phyloP scores from a whole-genome alignment of 2,329 filamentous ascomycete species.

The Microcyclospora pomicola region DNA sequence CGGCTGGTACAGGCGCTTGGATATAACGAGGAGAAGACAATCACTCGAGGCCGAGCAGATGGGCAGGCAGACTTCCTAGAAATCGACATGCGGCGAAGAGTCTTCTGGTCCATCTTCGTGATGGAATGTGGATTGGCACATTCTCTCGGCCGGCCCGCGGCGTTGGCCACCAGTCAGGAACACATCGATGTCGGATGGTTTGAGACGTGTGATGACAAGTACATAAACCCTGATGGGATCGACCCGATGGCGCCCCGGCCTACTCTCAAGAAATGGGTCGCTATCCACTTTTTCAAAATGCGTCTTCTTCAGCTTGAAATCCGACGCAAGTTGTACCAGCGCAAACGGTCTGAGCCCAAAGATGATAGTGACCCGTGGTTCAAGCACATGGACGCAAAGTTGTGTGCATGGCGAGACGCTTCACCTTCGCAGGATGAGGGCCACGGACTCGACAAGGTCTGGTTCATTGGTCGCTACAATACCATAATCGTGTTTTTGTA shows the following conservation, averaged over 20 bases:
- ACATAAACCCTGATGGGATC: slow-evolving; percentile 68
- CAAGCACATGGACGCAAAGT: slow-evolving; percentile 58
- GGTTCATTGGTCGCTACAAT: slow-evolving; percentile 58
- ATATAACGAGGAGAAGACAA: slow-evolving; percentile 77
- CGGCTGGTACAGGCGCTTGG: slow-evolving; percentile 82
- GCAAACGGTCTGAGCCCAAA: slow-evolving; percentile 61
- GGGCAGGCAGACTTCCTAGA: slow-evolving; percentile 55
- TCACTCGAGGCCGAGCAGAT: slow-evolving; percentile 48
- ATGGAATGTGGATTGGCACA: slow-evolving; percentile 86
- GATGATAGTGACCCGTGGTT: slow-evolving; percentile 84
- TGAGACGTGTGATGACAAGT: slow-evolving; percentile 64
- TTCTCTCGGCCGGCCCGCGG: slow-evolving; percentile 73
- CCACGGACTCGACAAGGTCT: slow-evolving; percentile 54
- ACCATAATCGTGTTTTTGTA: slow-evolving; percentile 81
- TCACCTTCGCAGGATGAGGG: slow-evolving; percentile 59
- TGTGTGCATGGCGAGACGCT: slow-evolving; percentile 65
- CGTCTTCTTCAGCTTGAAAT: slow-evolving; percentile 78
- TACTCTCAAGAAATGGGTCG: slow-evolving; percentile 72
- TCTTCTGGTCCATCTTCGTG: slow-evolving; percentile 76
- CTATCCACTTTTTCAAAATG: slow-evolving; percentile 92
- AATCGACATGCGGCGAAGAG: slow-evolving; percentile 74
- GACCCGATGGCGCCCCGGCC: slow-evolving; percentile 47
- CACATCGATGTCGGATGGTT: slow-evolving; percentile 79
- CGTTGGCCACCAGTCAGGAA: slow-evolving; percentile 69
- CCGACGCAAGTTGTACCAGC: slow-evolving; percentile 70